A percentile compares a stretch with the other conserved stretches of the same genome.
Conservation (phyloP, 1,284 basidiomycete genomes). For the Crepidotus sp. region DNA sequence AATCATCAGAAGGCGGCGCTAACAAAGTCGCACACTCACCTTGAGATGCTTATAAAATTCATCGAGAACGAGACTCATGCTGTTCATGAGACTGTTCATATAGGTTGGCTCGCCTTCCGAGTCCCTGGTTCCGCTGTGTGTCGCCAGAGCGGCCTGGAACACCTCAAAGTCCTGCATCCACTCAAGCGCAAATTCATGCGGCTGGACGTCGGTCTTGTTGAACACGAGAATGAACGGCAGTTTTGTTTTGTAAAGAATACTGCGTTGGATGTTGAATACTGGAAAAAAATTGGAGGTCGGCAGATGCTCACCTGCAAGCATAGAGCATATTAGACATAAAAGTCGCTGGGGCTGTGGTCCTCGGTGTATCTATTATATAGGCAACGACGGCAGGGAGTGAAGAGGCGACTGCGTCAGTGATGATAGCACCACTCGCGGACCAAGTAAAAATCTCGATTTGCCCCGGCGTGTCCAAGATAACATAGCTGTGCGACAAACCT, state of each 20-base stretch:
- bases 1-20: background rate
- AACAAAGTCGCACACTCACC: slow-evolving; percentile 34
- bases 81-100: slow-evolving; percentile 98
- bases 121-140: slow-evolving; percentile 58
- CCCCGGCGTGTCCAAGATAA: slow-evolving; percentile 95
- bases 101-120: slow-evolving; percentile 90
- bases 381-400: slow-evolving; percentile 91
- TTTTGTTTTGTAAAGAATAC: slow-evolving; percentile 97
- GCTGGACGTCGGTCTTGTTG: slow-evolving; percentile 93
- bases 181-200: slow-evolving; percentile 86
- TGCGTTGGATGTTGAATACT: slow-evolving; percentile 24
- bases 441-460: slow-evolving; percentile 99
- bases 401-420: slow-evolving; percentile 95
- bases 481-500: slow-evolving; percentile 50
- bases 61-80: slow-evolving; percentile 96
- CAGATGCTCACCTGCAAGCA: slow-evolving; percentile 74
- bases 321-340: slow-evolving; percentile 99
- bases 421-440: slow-evolving; percentile 98
- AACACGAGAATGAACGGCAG: slow-evolving; percentile 97
- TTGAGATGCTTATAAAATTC: slow-evolving; percentile 98
- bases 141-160: slow-evolving; percentile 67
- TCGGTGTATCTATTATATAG: slow-evolving; percentile 96
- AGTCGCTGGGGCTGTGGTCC: slow-evolving; percentile 90
- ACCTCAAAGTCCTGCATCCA: slow-evolving; percentile 99
- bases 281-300: background rate